Evolutionary conservation across 2,329 filamentous ascomycete species (phyloP).

Genomic region (Ophiosphaerella narmari): DNA sequence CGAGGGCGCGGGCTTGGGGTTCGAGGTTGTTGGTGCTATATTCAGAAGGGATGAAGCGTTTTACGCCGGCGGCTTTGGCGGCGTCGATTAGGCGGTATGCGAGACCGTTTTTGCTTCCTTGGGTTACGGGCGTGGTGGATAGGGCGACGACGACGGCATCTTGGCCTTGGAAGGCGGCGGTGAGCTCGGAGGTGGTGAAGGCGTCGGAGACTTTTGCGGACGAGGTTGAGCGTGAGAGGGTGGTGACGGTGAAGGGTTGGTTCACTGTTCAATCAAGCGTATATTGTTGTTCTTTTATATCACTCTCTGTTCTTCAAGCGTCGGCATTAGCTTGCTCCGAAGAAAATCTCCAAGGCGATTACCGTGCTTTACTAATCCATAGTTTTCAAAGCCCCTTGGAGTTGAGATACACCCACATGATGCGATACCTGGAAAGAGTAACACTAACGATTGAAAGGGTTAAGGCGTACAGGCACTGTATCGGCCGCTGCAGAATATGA

Average conservation of each 20-base stretch:
- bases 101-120: slow-evolving; percentile 19
- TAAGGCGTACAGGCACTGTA: not conserved
- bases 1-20: slow-evolving; percentile 28
- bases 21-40: slow-evolving; percentile 48
- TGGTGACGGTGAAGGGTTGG: slow-evolving; percentile 33
- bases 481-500: no score
- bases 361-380: no score
- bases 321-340: no score
- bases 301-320: no score
- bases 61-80: slow-evolving; percentile 45
- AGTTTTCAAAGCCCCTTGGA: no score
- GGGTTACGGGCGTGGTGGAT: slow-evolving; percentile 26
- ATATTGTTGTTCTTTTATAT: no score
- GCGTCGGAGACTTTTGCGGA: slow-evolving; percentile 30
- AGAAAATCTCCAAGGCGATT: no score
- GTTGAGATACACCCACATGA: no score
- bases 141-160: slow-evolving; percentile 47
- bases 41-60: slow-evolving; percentile 48
- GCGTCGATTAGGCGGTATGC: slow-evolving; percentile 45
- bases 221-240: slow-evolving; percentile 37
- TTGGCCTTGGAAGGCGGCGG: slow-evolving; percentile 38
- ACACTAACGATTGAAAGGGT: not conserved
- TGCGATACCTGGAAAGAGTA: not conserved
- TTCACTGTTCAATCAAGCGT: no score
- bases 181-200: slow-evolving; percentile 32